Percentiles rank a stretch among this genome's conserved stretches.
These are phyloP conservation scores for Priceomyces carsonii DNA, from an alignment of 805 yeast genomes.

Conservation along the genomic window DNA sequence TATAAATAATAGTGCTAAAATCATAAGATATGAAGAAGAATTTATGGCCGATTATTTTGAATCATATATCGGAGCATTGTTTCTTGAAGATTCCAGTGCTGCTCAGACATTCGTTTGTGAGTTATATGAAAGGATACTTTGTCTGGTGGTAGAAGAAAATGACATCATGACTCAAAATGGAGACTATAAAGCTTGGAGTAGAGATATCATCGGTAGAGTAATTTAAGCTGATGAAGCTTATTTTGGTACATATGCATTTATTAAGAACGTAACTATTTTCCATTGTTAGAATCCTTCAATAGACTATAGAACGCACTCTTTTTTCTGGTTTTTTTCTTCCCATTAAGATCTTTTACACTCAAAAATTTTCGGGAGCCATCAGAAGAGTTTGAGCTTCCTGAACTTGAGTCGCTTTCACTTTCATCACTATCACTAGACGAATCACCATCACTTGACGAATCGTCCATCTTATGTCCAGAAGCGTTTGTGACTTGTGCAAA, in stretches of 20 bases:
- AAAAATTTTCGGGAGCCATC: slow-evolving; percentile 20
- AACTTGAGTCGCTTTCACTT: slow-evolving; percentile 11
- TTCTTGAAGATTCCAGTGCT: slow-evolving; percentile 35
- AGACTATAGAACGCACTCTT: slow-evolving; percentile 30
- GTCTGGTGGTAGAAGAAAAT: slow-evolving; percentile 19
- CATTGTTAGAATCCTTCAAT: slow-evolving; percentile 27
- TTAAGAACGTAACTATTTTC: not conserved
- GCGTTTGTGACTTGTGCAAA: no score
- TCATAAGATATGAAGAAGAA: slow-evolving; percentile 37
- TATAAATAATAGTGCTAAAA: slow-evolving; percentile 13
- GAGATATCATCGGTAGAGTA: slow-evolving; percentile 34
- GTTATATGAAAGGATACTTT: slow-evolving; percentile 30
- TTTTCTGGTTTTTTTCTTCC: slow-evolving; percentile 17
- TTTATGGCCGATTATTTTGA: slow-evolving; percentile 44
- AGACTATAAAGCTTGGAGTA: slow-evolving; percentile 32
- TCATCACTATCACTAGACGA: slow-evolving; percentile 14
- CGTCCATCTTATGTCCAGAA: no score
- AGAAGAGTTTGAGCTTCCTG: no score
- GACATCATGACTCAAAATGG: slow-evolving; percentile 4
- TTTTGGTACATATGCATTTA: slow-evolving; percentile 1
- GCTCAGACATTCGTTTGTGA: slow-evolving; percentile 35
- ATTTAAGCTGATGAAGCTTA: slow-evolving; percentile 4
- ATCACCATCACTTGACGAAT: slow-evolving; percentile 12
- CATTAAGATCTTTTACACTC: slow-evolving; percentile 22
- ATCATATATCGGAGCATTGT: slow-evolving; percentile 43